These are phyloP conservation scores for Wickerhamiella allomyrinae DNA, from an alignment of 805 yeast genomes.

Conservation along the genomic window DNA sequence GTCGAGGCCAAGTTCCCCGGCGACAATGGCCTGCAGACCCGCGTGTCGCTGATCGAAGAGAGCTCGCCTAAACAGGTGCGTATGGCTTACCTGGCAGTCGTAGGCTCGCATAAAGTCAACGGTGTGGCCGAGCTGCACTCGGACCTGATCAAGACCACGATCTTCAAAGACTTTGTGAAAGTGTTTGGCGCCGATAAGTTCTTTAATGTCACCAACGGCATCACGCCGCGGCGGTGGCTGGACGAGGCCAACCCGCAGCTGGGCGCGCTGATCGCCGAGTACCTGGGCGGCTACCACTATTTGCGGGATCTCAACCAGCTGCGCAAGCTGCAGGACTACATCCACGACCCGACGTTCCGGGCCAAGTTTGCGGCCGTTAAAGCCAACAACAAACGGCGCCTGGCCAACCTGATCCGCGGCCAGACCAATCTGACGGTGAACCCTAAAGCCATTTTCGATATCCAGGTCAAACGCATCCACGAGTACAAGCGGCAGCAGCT, in stretches of 20 bases:
- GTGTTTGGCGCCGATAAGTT: constrained; percentile 72
- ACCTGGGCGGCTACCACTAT: constrained; percentile 54
- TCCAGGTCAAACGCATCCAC: constrained; percentile 89
- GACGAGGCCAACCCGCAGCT: constrained; percentile 81
- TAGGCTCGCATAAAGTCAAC: constrained; percentile 85
- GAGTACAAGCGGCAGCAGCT: constrained; percentile 93
- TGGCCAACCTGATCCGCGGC: constrained; percentile 53
- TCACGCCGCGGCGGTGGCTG: constrained; percentile 94
- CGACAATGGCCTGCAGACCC: constrained; percentile 46
- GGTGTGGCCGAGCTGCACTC: constrained; percentile 96
- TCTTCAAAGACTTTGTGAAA: constrained; percentile 77
- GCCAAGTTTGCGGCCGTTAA: constrained; percentile 59
- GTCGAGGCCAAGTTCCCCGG: constrained; percentile 68
- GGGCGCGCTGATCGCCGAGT: constrained; percentile 56
- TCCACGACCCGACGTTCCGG: constrained; percentile 57
- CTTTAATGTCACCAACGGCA: constrained; percentile 87
- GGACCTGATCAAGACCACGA: constrained; percentile 75
- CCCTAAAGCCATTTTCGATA: constrained; percentile 65
- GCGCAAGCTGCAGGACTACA: constrained; percentile 49
- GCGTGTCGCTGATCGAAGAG: constrained; percentile 81
- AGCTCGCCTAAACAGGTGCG: constrained; percentile 66
- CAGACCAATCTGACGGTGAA: constrained; percentile 44
- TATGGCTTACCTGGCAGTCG: constrained; percentile 83
- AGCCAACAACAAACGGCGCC: constrained; percentile 47
- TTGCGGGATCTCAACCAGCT: constrained; percentile 54